Evolutionary conservation across 257 asterid genomes (phyloP).

Genomic region (Pogostemon cablin): DNA sequence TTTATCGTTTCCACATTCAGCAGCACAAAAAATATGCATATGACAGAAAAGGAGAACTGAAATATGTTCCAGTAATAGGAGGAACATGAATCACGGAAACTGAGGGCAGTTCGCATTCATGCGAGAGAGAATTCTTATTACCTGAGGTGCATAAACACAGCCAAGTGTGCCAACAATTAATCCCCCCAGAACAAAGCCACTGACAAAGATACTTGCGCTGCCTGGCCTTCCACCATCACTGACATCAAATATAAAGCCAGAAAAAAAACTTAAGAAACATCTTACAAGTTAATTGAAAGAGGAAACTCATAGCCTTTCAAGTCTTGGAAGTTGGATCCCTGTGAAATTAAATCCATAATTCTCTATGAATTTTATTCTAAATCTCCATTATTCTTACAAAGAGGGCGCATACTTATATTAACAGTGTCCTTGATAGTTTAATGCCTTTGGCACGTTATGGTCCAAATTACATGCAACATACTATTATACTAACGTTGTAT

Average conservation of each 20-base stretch:
- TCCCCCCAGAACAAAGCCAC: conserved; percentile 97
- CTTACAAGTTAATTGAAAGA: background rate
- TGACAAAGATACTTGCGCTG: conserved; percentile 62
- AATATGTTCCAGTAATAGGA: background rate
- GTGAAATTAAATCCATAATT: background rate
- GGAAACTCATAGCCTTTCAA: background rate
- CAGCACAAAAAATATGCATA: conserved; percentile 12
- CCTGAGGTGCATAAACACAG: conserved; percentile 94
- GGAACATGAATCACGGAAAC: background rate
- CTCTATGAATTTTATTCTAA: conserved; percentile 10
- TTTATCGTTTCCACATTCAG: conserved; percentile 25
- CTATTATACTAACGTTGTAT: background rate
- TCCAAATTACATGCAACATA: conserved; percentile 9
- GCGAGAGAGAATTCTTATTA: conserved; percentile 35
- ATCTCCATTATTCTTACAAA: conserved; percentile 13
- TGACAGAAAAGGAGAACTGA: background rate
- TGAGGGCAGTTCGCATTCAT: background rate
- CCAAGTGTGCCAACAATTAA: conserved; percentile 87
- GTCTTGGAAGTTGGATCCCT: background rate
- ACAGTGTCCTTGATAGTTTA: background rate
- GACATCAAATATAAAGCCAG: conserved; percentile 37
- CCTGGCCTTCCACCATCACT: conserved; percentile 70
- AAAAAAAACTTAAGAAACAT: background rate
- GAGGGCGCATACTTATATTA: conserved; percentile 15
- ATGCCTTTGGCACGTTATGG: conserved; percentile 8